Conservation (phyloP, 352 stramenopile genomes). For the Globisporangium parvum region DNA sequence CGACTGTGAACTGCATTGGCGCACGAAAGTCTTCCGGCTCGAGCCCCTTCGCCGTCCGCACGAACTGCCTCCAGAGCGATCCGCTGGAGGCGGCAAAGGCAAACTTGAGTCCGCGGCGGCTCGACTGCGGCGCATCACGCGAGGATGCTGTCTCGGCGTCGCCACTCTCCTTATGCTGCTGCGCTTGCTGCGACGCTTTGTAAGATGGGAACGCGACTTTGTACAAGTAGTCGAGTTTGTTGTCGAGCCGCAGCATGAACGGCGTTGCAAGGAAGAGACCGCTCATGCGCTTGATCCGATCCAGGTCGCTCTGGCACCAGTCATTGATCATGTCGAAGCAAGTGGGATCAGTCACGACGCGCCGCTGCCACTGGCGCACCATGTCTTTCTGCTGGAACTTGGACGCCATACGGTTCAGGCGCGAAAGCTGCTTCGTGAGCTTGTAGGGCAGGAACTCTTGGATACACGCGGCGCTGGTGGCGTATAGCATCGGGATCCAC, state of each 20-base stretch:
- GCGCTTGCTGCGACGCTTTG: not conserved
- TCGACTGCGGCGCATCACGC: not conserved
- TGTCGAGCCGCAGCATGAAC: slow-evolving; percentile 57
- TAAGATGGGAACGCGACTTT: slow-evolving; percentile 32
- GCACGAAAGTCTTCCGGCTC: slow-evolving; percentile 42
- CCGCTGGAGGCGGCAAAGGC: slow-evolving; percentile 20
- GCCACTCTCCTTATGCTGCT: not conserved
- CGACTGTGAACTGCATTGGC: slow-evolving; percentile 34
- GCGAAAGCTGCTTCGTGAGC: slow-evolving; percentile 46
- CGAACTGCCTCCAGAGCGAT: slow-evolving; percentile 49
- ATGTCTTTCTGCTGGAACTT: slow-evolving; percentile 40
- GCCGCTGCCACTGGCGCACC: slow-evolving; percentile 41
- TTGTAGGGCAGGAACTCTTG: slow-evolving; percentile 57
- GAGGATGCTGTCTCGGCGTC: not conserved
- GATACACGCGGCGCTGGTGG: slow-evolving; percentile 18
- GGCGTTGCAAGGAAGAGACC: slow-evolving; percentile 37
- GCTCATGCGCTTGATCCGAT: slow-evolving; percentile 48
- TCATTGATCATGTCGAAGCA: slow-evolving; percentile 68
- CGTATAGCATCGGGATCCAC: slow-evolving; percentile 46
- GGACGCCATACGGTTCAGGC: slow-evolving; percentile 39
- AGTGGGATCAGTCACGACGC: slow-evolving; percentile 30
- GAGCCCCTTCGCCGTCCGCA: slow-evolving; percentile 25
- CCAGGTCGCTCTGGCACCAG: slow-evolving; percentile 41
- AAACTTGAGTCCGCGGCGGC: slow-evolving; percentile 30
- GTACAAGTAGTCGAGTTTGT: slow-evolving; percentile 53